phyloP scores from a whole-genome alignment of 257 asterid species.

The Thymus quinquecostatus region DNA sequence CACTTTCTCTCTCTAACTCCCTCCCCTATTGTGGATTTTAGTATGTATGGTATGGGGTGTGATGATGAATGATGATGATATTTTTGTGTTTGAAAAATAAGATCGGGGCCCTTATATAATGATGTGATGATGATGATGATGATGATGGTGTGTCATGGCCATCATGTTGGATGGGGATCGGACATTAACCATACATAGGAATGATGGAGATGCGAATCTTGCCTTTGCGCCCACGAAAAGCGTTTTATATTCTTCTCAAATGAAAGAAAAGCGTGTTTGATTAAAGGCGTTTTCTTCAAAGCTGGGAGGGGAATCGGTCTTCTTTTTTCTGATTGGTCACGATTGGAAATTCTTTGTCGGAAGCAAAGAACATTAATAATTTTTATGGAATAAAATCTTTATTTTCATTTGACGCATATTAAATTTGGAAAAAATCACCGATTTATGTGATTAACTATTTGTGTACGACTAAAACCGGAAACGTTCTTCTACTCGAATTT shows the following conservation, averaged over 20 bases:
- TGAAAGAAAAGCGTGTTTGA: no score
- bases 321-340: background rate
- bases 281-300: background rate
- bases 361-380: background rate
- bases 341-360: background rate
- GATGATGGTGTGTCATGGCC: conserved; percentile 3
- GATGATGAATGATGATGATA: background rate
- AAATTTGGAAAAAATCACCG: background rate
- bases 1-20: conserved; percentile 41
- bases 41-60: background rate
- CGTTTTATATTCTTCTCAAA: background rate
- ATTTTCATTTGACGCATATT: background rate
- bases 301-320: conserved; percentile 16
- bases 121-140: conserved; percentile 34
- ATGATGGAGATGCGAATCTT: conserved; percentile 36
- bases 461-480: no score
- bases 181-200: background rate
- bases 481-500: no score
- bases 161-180: conserved; percentile 24
- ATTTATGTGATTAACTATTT: no score
- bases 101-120: conserved; percentile 18
- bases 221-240: conserved; percentile 36
- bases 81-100: conserved; percentile 4
- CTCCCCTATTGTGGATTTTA: conserved; percentile 32
- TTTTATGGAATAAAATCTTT: background rate